Base-by-base conservation (phyloP, 768 basidiomycete genomes). In the Lentinus tigrinus region DNA sequence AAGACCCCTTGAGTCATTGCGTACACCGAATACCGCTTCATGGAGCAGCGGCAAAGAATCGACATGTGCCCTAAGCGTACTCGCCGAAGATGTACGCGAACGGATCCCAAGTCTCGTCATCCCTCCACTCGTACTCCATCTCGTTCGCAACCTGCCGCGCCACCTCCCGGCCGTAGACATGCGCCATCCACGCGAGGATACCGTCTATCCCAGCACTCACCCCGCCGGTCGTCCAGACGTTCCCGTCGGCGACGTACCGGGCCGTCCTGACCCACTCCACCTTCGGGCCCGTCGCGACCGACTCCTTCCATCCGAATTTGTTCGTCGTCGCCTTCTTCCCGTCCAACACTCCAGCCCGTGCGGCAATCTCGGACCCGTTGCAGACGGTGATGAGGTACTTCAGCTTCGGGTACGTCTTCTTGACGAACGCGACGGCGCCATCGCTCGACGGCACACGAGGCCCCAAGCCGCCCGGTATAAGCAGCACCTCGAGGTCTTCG, bases 141-240 rank as follows among this genome's bases (percentile, higher is more conserved):
- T 6, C 16, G 16, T 49, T 49, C 28, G 47, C 47, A 10, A 28
- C 47, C 24, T 14, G 3, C 16, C 47, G 28, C 3, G 47, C 47
- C 47, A 27, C 16, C 47, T 31, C 47, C 27, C 34, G 27, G 11
- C 47, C 47, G 21, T 27, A 49, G n/a, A 49, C 27, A n/a, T 23
- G 14, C 47, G 24, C 27, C 9, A 49, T 49, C 47, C 47, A 49
- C 47, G 17, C 47, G 10, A 49, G 47, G 11, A 27, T 49, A 4
- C 13, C 47, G 17, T 49, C 47, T 1, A 49, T 31, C 47, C 73
- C 73, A 4, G 76, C 74, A 10, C 73, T 66, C 28, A 75, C 67
- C 16, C 76, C 76, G 7, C 75, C 74, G 39, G 65, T 67, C 2
- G 74, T 75, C 76, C 76, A 77, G 34, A 73, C 67, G 43, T 74